phyloP scores from a whole-genome alignment of 257 asterid species.

The Cynanchum wilfordii region DNA sequence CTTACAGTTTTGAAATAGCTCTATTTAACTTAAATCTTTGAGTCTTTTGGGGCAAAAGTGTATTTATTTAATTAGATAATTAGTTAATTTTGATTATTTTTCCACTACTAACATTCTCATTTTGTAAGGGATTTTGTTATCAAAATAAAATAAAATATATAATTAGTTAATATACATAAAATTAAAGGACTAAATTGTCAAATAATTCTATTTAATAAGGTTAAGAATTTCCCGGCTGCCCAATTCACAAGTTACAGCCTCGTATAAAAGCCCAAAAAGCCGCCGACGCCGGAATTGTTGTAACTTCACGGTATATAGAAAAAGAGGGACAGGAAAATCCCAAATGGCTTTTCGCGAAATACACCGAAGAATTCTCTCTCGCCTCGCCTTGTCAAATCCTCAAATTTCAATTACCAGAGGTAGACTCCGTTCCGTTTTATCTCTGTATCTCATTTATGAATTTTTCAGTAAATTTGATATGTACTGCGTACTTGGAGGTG shows the following conservation, averaged over 20 bases:
- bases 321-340: not conserved
- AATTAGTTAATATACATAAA: too few relatives aligned
- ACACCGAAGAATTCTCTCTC: conserved; percentile 34
- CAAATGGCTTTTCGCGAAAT: conserved; percentile 55
- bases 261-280: not conserved
- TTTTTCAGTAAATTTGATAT: not conserved
- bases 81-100: too few relatives aligned
- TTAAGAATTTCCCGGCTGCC: too few relatives aligned
- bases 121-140: too few relatives aligned
- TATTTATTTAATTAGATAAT: too few relatives aligned
- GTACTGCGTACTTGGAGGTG: not conserved
- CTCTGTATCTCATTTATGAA: not conserved
- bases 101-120: too few relatives aligned
- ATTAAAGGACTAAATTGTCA: too few relatives aligned
- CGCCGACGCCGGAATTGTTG: not conserved
- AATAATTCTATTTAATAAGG: too few relatives aligned
- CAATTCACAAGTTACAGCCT: not conserved
- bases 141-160: too few relatives aligned
- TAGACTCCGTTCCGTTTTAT: conserved; percentile 14
- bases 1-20: too few relatives aligned
- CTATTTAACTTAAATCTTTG: too few relatives aligned
- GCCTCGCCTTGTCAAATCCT: conserved; percentile 31
- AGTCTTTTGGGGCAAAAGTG: too few relatives aligned
- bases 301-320: not conserved
- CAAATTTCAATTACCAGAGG: conserved; percentile 33